Evolutionary conservation across 2,329 filamentous ascomycete species (phyloP).

Genomic region (Phialocephala sp.): DNA sequence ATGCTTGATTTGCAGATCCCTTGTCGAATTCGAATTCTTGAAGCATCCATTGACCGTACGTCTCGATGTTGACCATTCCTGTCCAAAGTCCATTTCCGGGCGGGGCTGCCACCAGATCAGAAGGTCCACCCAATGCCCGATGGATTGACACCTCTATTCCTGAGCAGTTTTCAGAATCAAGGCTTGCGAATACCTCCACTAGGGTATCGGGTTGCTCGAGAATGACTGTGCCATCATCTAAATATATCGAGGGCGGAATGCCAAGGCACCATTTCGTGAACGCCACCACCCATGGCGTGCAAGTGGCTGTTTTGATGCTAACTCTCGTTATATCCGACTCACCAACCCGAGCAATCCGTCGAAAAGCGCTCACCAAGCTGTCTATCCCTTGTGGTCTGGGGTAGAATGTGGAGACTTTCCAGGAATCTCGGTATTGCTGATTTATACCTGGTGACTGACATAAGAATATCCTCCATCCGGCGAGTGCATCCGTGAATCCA

Average conservation of each 20-base stretch:
- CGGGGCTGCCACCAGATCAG: not conserved
- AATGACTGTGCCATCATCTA: conserved; percentile 10
- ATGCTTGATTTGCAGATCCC: not conserved
- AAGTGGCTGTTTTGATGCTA: conserved; percentile 4
- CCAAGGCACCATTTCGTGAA: conserved; percentile 12
- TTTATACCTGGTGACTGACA: not conserved
- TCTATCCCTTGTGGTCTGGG: not conserved
- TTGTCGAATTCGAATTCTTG: not conserved
- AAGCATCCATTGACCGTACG: not conserved
- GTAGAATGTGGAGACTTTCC: not conserved
- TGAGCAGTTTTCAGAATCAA: not conserved
- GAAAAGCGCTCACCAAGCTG: not conserved
- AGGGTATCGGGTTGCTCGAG: conserved; percentile 4
- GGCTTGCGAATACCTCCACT: not conserved
- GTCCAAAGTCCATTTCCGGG: not conserved
- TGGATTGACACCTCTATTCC: not conserved
- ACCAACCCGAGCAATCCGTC: not conserved
- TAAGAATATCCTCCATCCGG: not conserved
- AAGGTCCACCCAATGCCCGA: not conserved
- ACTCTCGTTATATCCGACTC: not conserved
- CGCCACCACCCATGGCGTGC: conserved; percentile 7
- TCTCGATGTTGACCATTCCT: not conserved
- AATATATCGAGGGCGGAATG: conserved; percentile 8
- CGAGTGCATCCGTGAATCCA: not conserved
- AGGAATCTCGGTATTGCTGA: not conserved